Evolutionary conservation across 352 stramenopile genomes (phyloP), one percentile per base, ranked within the genome.

Genomic region (Pythium utonaiense): DNA sequence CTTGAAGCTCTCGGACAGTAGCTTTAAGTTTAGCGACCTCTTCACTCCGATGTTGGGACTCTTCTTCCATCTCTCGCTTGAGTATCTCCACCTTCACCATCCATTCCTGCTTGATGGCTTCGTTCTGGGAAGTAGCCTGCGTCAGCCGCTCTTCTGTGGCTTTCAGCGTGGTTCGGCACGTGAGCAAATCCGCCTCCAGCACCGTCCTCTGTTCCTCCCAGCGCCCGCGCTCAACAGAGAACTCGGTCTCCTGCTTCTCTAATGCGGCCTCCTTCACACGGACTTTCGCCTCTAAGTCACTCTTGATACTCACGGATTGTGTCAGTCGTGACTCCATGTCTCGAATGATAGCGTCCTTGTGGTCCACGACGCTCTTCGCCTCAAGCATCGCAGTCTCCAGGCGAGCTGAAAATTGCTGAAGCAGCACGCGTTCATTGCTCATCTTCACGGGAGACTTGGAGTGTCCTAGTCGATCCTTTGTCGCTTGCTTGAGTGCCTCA

Each of bases 371-470:
- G 30, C 71, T 69, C 53, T 91, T 87, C 8, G 82, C 78, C 58
- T 91, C 73, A 21, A 78, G 27, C 77, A 91, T 91, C 1, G 81
- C 77, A 24, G 72, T 60, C 54, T 89, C 78, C 19, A 91, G 59
- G 17, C 78, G 62, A 31, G 60, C 40, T 1, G 78, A 82, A 38
- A 91, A 81, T 7, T 77, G 69, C 30, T 83, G 78, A n/a, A 91
- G 60, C 41, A 88, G 64, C 16, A 52, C 6, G 12, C 67, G 76
- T 13, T 90, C 80, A 12, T 62, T 62, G 19, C 16, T 51, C 6
- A 41, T 25, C 19, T 63, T 66, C 1, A 14, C 38, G 10, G 62
- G 62, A 22, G 62, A 69, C 19, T 40, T 55, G 7, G 49, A 22
- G 22, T 1, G 25, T 5, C 36, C 16, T 1, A 30, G 24, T 31